Evolutionary conservation across 139 green algal species (phyloP).

Genomic region (Micractinium conductrix): DNA sequence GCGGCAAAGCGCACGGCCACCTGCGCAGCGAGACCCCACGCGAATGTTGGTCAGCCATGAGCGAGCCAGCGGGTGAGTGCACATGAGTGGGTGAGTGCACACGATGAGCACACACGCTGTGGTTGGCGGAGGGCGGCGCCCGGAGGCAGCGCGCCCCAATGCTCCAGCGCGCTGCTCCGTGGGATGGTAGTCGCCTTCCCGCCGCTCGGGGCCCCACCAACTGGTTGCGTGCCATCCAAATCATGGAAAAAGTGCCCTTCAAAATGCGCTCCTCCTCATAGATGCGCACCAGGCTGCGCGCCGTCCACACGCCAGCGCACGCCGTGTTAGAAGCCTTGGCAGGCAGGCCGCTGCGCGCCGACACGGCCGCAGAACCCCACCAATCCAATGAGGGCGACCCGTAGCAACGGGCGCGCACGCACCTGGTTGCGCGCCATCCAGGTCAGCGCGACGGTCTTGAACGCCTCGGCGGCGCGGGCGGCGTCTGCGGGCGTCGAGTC

Average conservation of each 20-base stretch:
- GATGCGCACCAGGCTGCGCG: too few species aligned
- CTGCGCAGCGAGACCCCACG: neutral
- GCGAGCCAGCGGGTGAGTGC: neutral
- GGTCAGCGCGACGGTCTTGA: slow-evolving; percentile 33
- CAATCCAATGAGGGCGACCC: neutral
- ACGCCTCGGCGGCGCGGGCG: slow-evolving; percentile 13
- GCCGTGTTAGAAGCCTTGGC: neutral
- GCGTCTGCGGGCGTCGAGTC: slow-evolving; percentile 16
- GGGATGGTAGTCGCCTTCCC: neutral
- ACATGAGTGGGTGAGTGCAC: neutral
- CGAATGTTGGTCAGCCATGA: too few species aligned
- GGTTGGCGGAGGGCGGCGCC: neutral
- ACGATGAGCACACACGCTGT: neutral
- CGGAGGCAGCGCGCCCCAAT: neutral
- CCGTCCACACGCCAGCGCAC: too few species aligned
- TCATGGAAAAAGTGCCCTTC: too few species aligned
- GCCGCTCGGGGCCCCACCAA: too few species aligned
- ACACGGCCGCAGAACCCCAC: neutral
- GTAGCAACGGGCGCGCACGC: neutral
- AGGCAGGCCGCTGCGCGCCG: neutral
- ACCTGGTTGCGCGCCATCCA: slow-evolving; percentile 42
- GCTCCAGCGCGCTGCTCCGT: neutral
- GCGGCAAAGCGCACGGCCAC: slow-evolving; percentile 36
- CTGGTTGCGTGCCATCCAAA: too few species aligned
- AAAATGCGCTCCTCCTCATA: too few species aligned